Percentiles rank a stretch among this genome's conserved stretches.
These are phyloP conservation scores for Daldinia decipiens DNA, from an alignment of 495 filamentous ascomycete genomes.

Conservation along the genomic window DNA sequence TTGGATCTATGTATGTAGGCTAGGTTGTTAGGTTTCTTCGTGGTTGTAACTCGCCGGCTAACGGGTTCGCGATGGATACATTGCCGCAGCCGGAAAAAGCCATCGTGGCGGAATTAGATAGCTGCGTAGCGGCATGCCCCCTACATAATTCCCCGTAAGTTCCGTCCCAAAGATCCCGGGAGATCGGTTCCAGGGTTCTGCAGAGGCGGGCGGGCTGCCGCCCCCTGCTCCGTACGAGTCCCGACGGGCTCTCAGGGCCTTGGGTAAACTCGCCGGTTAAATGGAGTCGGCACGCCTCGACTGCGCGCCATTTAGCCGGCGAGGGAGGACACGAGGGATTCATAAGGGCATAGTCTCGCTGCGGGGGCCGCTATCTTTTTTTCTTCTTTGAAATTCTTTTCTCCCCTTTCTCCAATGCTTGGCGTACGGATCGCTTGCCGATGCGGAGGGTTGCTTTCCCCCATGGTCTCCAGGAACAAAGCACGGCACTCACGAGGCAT, in stretches of 20 bases:
- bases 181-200: slow-evolving; percentile 41
- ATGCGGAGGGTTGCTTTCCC: slow-evolving; percentile 31
- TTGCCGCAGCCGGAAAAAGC: slow-evolving; percentile 29
- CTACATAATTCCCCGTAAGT: slow-evolving; percentile 20
- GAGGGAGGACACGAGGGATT: neutral
- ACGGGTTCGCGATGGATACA: slow-evolving; percentile 21
- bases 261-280: slow-evolving; percentile 40
- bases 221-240: slow-evolving; percentile 21
- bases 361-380: slow-evolving; percentile 15
- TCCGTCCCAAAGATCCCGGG: slow-evolving; percentile 36
- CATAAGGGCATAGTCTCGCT: slow-evolving; percentile 1
- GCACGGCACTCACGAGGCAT: slow-evolving; percentile 28
- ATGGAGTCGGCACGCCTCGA: slow-evolving; percentile 33
- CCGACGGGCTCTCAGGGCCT: slow-evolving; percentile 39
- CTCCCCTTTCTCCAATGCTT: slow-evolving; percentile 31
- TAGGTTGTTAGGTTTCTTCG: neutral
- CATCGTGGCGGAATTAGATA: slow-evolving; percentile 18
- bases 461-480: slow-evolving; percentile 33
- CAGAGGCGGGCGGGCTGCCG: slow-evolving; percentile 13
- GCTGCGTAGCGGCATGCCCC: neutral
- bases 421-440: slow-evolving; percentile 36
- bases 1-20: slow-evolving; percentile 2
- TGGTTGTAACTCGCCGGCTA: slow-evolving; percentile 6
- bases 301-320: slow-evolving; percentile 43
- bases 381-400: slow-evolving; percentile 3